Evolutionary conservation across 495 filamentous ascomycete species (phyloP), one percentile per base, ranked within the genome.

Genomic region (Parathielavia hyrcaniae): DNA sequence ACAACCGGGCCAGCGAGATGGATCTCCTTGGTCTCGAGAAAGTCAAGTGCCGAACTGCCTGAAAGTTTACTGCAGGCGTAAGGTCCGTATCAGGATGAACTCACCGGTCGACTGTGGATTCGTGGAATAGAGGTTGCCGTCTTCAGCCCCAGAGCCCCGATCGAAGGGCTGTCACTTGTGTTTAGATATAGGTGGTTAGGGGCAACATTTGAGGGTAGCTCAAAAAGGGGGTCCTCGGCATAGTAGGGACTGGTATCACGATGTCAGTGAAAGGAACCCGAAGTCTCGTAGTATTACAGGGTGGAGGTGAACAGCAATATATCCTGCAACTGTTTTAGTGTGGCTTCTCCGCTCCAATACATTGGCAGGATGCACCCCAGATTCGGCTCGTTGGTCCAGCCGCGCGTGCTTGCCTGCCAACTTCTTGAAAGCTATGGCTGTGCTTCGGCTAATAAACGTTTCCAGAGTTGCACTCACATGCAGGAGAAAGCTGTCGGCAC

Each of bases 311-410:
- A 17, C 23, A 12, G 22, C 40, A 52, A 51, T 61, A 61, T 61
- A 55, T 36, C 17, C 35, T 30, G 52, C 51, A 55, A 40, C 23
- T 56, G 1, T 36, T 19, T 52, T 53, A 48, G 14, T 34, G 22
- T 26, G 47, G 6, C 26, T 61, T 53, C 49, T 47, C 53, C 59
- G 53, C 47, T 43, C 53, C 13, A 14, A 7, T 57, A 57, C 3
- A 61, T 61, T 61, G 53, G 10, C n/a, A 46, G 12, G 30, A 46
- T 51, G 53, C 41, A 32, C 47, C 51, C 35, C 50, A 45, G 61
- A 54, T 23, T 50, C n/a, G 57, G 2, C 55, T 61, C 38, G 22
- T 59, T 59, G 55, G 59, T 41, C 55, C 62, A 64, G 50, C 45
- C 58, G 41, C 32, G 52, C 30, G 34, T 57, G 19, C 36, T 39